Conservation (phyloP, 1,139 yeast genomes). For the Yamadazyma spencermartinsiae region DNA sequence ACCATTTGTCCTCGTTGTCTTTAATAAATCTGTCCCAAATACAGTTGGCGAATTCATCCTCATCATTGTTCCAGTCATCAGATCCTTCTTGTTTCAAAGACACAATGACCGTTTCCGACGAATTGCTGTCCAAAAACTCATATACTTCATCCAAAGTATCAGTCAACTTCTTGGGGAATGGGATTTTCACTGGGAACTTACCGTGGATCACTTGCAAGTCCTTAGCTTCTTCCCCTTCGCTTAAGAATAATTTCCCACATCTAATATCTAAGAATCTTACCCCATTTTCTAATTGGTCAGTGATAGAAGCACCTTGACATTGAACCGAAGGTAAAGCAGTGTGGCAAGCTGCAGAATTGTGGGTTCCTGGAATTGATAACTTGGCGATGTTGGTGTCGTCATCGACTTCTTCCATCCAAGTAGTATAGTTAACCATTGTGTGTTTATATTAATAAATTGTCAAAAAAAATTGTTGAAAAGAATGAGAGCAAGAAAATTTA, state of each 20-base stretch:
- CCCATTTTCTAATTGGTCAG: conserved; percentile 68
- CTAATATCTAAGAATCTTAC: conserved; percentile 74
- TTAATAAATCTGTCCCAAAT: conserved; percentile 62
- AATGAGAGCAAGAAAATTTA: neutral
- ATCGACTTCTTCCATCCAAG: conserved; percentile 58
- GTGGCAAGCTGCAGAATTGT: conserved; percentile 75
- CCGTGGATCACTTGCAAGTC: conserved; percentile 75
- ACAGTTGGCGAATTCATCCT: conserved; percentile 65
- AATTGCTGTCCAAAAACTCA: conserved; percentile 51
- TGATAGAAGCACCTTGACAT: conserved; percentile 66
- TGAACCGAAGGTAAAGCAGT: conserved; percentile 77
- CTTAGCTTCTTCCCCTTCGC: conserved; percentile 47
- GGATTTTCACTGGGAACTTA: conserved; percentile 68
- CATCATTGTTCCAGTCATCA: conserved; percentile 59
- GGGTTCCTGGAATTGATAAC: conserved; percentile 77
- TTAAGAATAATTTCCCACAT: conserved; percentile 58
- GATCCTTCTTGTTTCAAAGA: conserved; percentile 78
- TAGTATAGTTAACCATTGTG: conserved; percentile 40
- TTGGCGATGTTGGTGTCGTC: conserved; percentile 54
- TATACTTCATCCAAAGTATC: conserved; percentile 58
- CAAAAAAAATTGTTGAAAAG: neutral
- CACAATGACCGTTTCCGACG: conserved; percentile 62
- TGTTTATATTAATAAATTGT: neutral
- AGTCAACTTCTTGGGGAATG: conserved; percentile 54
- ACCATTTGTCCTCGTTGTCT: conserved; percentile 59